phyloP scores from a whole-genome alignment of 495 filamentous ascomycete species.

The Aeminium ludgeri region DNA sequence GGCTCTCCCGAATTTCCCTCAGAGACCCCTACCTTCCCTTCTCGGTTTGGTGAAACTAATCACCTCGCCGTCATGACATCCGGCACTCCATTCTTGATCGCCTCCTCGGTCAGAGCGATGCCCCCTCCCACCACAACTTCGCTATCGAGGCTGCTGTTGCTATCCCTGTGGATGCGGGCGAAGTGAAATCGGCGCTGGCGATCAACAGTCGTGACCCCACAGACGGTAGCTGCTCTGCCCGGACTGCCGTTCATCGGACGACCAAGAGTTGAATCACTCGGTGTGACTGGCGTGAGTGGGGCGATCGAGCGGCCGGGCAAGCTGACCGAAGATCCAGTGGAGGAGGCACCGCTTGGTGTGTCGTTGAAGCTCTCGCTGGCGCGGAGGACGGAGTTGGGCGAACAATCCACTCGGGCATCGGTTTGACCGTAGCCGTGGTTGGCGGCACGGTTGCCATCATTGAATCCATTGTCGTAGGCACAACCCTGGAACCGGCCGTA shows the following conservation, averaged over 20 bases:
- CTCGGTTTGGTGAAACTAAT: no score
- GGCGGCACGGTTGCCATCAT: constrained; percentile 9
- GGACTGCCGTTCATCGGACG: background rate
- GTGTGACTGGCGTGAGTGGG: constrained; percentile 8
- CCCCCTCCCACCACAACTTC: constrained; percentile 32
- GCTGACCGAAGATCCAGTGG: constrained; percentile 10
- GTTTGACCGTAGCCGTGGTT: constrained; percentile 13
- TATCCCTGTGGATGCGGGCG: no score
- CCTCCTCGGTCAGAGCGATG: constrained; percentile 44
- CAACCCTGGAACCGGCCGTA: constrained; percentile 5
- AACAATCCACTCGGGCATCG: constrained; percentile 4
- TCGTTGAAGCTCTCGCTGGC: background rate
- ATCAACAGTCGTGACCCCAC: background rate
- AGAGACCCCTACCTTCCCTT: no score
- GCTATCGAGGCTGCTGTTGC: constrained; percentile 11
- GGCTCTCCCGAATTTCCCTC: no score
- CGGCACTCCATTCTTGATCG: constrained; percentile 32
- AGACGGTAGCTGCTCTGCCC: constrained; percentile 6
- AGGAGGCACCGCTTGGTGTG: constrained; percentile 11
- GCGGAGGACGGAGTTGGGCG: constrained; percentile 1
- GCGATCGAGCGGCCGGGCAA: constrained; percentile 3
- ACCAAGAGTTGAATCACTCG: constrained; percentile 2
- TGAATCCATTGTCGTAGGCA: constrained; percentile 10
- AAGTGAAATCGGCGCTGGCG: no score
- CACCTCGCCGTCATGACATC: constrained; percentile 37